phyloP scores from a whole-genome alignment of 495 filamentous ascomycete species.

The Daldinia childiae region DNA sequence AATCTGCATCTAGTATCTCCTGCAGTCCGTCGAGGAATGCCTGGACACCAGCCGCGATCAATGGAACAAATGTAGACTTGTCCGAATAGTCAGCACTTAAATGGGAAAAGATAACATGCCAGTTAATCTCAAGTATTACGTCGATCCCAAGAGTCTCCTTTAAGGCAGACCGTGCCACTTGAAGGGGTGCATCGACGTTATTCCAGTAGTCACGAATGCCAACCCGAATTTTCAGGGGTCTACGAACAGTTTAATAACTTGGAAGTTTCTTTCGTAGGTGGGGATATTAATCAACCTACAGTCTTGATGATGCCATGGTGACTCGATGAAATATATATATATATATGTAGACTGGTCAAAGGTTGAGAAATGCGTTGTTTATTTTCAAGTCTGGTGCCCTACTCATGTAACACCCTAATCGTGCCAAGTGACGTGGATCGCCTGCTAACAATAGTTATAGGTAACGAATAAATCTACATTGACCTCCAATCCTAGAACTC shows the following conservation, averaged over 20 bases:
- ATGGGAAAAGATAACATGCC: slow-evolving; percentile 46
- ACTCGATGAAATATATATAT: neutral
- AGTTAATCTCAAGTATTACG: slow-evolving; percentile 48
- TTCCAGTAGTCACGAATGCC: slow-evolving; percentile 53
- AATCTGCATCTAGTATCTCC: slow-evolving; percentile 49
- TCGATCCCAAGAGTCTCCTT: slow-evolving; percentile 43
- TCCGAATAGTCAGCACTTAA: slow-evolving; percentile 46
- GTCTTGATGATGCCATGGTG: slow-evolving; percentile 6
- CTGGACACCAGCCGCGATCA: slow-evolving; percentile 41
- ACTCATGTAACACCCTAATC: no score
- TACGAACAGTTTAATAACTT: slow-evolving; percentile 15
- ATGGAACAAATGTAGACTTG: slow-evolving; percentile 43
- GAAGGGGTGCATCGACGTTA: slow-evolving; percentile 38
- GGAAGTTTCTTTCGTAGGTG: neutral
- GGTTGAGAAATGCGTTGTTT: no score
- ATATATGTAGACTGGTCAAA: no score
- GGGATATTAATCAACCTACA: slow-evolving; percentile 1
- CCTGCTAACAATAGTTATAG: no score
- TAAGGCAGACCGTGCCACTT: slow-evolving; percentile 34
- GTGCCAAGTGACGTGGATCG: no score
- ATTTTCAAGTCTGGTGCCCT: no score
- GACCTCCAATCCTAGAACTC: neutral
- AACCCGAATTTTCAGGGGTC: slow-evolving; percentile 49
- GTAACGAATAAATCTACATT: neutral
- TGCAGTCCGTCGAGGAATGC: slow-evolving; percentile 41